phyloP scores from a whole-genome alignment of 2,329 filamentous ascomycete genomes.

The Colletotrichum tropicicola region DNA sequence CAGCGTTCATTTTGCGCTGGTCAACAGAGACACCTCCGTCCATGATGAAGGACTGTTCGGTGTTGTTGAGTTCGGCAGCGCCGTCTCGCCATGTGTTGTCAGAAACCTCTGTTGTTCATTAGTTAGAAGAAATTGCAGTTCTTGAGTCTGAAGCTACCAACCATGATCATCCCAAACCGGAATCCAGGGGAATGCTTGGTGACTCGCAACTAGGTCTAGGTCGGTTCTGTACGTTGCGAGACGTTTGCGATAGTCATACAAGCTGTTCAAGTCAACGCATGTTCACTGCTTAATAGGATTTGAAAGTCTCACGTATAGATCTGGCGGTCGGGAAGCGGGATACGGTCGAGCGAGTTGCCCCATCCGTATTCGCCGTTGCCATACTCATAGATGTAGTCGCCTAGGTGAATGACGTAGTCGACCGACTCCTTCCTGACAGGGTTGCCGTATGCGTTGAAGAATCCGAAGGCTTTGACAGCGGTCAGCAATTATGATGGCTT shows the following conservation, averaged over 20 bases:
- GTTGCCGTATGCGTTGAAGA: conserved; percentile 70
- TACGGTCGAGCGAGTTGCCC: conserved; percentile 59
- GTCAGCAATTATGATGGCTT: too few species aligned
- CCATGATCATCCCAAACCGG: conserved; percentile 59
- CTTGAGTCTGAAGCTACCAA: conserved; percentile 47
- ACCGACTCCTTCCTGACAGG: conserved; percentile 66
- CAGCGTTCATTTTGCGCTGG: conserved; percentile 77
- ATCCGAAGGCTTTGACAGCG: conserved; percentile 46
- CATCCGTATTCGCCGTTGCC: conserved; percentile 55
- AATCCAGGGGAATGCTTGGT: conserved; percentile 54
- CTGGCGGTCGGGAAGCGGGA: conserved; percentile 60
- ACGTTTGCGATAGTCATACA: conserved; percentile 54
- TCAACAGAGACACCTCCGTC: conserved; percentile 72
- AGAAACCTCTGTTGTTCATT: conserved; percentile 54
- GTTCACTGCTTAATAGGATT: too few species aligned
- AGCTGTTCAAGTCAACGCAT: conserved; percentile 31
- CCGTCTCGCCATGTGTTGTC: conserved; percentile 75
- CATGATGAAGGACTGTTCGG: conserved; percentile 69
- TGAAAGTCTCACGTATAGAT: conserved; percentile 52
- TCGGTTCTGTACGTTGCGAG: conserved; percentile 51
- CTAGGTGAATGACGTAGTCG: conserved; percentile 68
- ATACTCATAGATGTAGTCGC: conserved; percentile 72
- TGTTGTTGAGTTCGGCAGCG: conserved; percentile 69
- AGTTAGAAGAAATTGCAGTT: background rate
- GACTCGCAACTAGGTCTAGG: conserved; percentile 49